Base-by-base conservation (phyloP, 106 monocot species). In the Agapanthus africanus region DNA sequence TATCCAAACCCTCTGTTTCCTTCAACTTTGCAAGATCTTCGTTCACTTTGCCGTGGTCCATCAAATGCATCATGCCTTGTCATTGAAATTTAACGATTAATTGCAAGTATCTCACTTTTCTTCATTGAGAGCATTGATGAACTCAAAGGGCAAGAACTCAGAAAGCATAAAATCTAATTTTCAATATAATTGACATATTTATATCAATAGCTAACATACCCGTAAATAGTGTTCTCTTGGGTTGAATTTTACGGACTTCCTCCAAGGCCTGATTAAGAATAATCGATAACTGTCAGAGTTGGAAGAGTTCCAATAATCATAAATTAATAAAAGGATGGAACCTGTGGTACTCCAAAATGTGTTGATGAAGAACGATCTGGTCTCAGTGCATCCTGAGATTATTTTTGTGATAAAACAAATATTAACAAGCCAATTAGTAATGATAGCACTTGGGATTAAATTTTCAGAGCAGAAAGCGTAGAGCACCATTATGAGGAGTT, bases 21-120 rank as follows among this genome's bases (percentile, higher is more conserved):
- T 76, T 83, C 77, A 99, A 66, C 40, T 87, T 90, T 26, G 70
- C 63, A 54, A 99, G 97, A 61, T 93, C 69, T 61, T 78, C 73
- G 56, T 80, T 92, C 40, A 92, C 72, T 66, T 83, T 84, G 21
- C 92, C 89, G 36, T 99, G 97, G 52, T 99, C 89, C 91, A 97
- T 97, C 54, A 89, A 74, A 79, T 97, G 91, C 88, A 88, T 95
- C 95, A 95, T 95, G 15, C 95, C 95, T 95, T 6, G 46, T 47
- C 13, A n/a, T n/a, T n/a, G n/a, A n/a, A n/a, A n/a, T n/a, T n/a
- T n/a, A n/a, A n/a, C n/a, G n/a, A n/a, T n/a, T n/a, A n/a, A n/a
- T n/a, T n/a, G n/a, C n/a, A n/a, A n/a, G n/a, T n/a, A n/a, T n/a
- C n/a, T n/a, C n/a, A n/a, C n/a, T n/a, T n/a, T n/a, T n/a, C n/a